Conservation (phyloP, 2,329 filamentous ascomycete species). For the Penicillium palitans region DNA sequence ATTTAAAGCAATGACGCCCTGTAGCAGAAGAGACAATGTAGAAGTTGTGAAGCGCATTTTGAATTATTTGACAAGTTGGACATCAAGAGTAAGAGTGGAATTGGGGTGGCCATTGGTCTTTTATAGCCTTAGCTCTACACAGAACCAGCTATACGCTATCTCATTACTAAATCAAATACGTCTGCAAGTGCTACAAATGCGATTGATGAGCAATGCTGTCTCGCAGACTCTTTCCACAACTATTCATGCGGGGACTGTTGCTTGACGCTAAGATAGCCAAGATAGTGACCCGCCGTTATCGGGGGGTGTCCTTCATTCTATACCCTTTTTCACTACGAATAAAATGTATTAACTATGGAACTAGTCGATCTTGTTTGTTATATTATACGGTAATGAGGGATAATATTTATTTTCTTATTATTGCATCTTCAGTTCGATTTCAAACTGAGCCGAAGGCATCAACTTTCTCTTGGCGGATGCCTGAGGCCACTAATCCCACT, state of each 20-base stretch:
- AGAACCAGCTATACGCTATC: neutral
- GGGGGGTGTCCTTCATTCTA: neutral
- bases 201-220: neutral
- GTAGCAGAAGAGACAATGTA: neutral
- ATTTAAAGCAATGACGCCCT: conserved; percentile 13
- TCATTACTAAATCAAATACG: neutral
- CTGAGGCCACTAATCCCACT: too few relatives aligned
- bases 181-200: neutral
- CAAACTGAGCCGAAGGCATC: too few relatives aligned
- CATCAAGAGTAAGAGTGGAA: neutral
- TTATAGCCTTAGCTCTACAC: neutral
- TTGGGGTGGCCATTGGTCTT: neutral
- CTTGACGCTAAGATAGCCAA: neutral
- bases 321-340: neutral
- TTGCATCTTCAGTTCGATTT: too few relatives aligned
- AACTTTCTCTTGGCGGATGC: too few relatives aligned
- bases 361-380: neutral
- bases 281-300: neutral
- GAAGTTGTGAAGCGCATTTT: neutral
- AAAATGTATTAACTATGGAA: neutral
- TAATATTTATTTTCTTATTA: too few relatives aligned
- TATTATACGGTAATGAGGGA: too few relatives aligned
- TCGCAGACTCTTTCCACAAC: conserved; percentile 3
- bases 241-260: neutral
- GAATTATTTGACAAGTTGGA: neutral